phyloP scores from a whole-genome alignment of 345 rosid genomes.

The Lumnitzera littorea region DNA sequence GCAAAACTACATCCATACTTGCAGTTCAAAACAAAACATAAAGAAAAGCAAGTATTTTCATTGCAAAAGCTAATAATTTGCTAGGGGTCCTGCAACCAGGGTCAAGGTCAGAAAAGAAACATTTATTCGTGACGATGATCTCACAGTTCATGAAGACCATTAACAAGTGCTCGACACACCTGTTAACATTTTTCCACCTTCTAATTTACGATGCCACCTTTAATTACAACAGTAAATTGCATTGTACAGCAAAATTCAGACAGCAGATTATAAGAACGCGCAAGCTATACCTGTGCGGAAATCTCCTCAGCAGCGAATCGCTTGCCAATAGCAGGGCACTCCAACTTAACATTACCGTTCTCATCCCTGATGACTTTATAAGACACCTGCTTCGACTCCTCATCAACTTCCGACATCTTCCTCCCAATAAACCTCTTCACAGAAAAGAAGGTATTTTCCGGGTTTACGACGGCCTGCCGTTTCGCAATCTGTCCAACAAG shows the following conservation, averaged over 20 bases:
- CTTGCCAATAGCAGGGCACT: slow-evolving; percentile 86
- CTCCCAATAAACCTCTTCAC: slow-evolving; percentile 98
- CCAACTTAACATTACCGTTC: slow-evolving; percentile 89
- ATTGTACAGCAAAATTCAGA: too few species aligned
- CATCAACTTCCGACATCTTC: slow-evolving; percentile 92
- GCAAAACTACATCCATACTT: too few species aligned
- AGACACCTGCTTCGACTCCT: slow-evolving; percentile 91
- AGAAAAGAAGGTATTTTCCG: slow-evolving; percentile 95
- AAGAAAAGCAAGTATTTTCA: too few species aligned
- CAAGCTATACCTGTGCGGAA: slow-evolving; percentile 76
- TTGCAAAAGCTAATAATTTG: neutral
- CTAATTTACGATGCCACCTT: too few species aligned
- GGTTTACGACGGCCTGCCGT: slow-evolving; percentile 96
- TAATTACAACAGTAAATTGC: too few species aligned
- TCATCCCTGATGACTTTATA: slow-evolving; percentile 83
- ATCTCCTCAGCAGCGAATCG: slow-evolving; percentile 97
- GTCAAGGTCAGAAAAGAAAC: too few species aligned
- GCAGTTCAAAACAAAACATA: too few species aligned
- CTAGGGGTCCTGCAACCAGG: neutral
- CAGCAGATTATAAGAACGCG: too few species aligned
- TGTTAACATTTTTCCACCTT: too few species aligned
- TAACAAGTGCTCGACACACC: too few species aligned
- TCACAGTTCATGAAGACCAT: too few species aligned
- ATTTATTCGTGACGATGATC: too few species aligned
- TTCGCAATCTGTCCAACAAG: slow-evolving; percentile 98